Evolutionary conservation across 148 eudicot genomes (phyloP).

Genomic region (Rhododendron williamsianum): DNA sequence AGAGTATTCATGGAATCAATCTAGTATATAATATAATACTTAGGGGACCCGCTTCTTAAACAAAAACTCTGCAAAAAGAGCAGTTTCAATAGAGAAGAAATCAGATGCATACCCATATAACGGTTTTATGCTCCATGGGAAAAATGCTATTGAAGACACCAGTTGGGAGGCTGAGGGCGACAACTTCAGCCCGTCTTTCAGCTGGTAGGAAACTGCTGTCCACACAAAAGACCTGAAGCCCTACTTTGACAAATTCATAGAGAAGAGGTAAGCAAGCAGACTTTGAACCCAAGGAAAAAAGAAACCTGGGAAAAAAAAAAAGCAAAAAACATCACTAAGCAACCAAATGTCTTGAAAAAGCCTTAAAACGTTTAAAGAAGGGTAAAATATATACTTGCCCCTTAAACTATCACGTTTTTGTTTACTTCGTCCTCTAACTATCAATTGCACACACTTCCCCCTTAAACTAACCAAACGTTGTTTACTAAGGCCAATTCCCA

Average conservation of each 20-base stretch:
- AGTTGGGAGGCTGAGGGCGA: conserved; percentile 92
- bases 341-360: neutral
- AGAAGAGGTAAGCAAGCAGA: conserved; percentile 13
- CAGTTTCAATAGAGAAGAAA: conserved; percentile 1
- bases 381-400: too few relatives aligned
- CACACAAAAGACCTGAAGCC: conserved; percentile 96
- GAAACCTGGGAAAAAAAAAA: neutral
- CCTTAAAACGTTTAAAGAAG: neutral
- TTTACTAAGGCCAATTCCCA: too few relatives aligned
- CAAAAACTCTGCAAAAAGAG: conserved; percentile 6
- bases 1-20: neutral
- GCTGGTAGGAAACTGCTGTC: conserved; percentile 93
- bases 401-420: too few relatives aligned
- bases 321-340: neutral
- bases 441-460: too few relatives aligned
- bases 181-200: conserved; percentile 71
- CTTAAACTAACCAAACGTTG: too few relatives aligned
- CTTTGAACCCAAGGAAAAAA: conserved; percentile 2
- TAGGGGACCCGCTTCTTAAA: neutral
- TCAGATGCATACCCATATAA: conserved; percentile 71
- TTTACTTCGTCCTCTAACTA: too few relatives aligned
- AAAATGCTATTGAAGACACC: conserved; percentile 80
- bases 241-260: conserved; percentile 33
- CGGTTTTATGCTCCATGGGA: conserved; percentile 98
- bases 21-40: neutral